Percentiles rank a stretch among this genome's conserved stretches.
phyloP scores from a whole-genome alignment of 1,284 basidiomycete genomes.

The Schizopora paradoxa region DNA sequence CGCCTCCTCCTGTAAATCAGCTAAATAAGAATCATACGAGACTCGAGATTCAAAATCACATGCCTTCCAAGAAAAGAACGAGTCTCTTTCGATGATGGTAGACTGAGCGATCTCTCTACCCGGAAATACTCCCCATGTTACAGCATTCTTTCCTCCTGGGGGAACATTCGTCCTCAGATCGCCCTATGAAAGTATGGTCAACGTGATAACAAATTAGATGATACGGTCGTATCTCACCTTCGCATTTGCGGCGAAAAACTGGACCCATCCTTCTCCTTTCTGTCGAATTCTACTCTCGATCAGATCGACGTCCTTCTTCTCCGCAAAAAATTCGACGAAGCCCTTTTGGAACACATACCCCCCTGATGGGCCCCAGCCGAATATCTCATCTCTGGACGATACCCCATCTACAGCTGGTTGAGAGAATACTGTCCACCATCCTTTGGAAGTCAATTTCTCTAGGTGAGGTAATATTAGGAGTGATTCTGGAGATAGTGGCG shows the following conservation, averaged over 20 bases:
- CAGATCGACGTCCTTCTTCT: conserved; percentile 53
- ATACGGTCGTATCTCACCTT: conserved; percentile 44
- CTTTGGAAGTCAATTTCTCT: conserved; percentile 66
- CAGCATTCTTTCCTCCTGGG: conserved; percentile 83
- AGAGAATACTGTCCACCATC: conserved; percentile 96
- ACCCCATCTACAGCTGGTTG: conserved; percentile 90
- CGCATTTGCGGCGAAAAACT: conserved; percentile 82
- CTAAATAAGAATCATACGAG: conserved; percentile 4
- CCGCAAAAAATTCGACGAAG: conserved; percentile 95
- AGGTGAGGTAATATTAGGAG: conserved; percentile 76
- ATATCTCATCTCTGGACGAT: conserved; percentile 65
- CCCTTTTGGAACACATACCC: conserved; percentile 98
- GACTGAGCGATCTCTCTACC: conserved; percentile 95
- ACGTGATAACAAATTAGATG: conserved; percentile 1
- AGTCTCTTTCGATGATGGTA: conserved; percentile 93
- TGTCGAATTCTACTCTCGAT: conserved; percentile 57
- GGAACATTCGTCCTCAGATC: conserved; percentile 80
- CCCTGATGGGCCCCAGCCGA: conserved; percentile 90
- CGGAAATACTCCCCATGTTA: conserved; percentile 99
- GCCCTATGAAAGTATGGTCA: conserved; percentile 44
- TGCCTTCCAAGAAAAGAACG: conserved; percentile 92
- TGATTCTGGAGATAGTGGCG: conserved; percentile 83
- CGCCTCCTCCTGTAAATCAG: conserved; percentile 75
- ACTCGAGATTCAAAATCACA: conserved; percentile 17
- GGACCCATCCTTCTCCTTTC: conserved; percentile 61